Percentiles rank a stretch among this genome's conserved stretches.
These are phyloP conservation scores for Aspergillus cristatus DNA, from an alignment of 495 filamentous ascomycete genomes.

Conservation along the genomic window DNA sequence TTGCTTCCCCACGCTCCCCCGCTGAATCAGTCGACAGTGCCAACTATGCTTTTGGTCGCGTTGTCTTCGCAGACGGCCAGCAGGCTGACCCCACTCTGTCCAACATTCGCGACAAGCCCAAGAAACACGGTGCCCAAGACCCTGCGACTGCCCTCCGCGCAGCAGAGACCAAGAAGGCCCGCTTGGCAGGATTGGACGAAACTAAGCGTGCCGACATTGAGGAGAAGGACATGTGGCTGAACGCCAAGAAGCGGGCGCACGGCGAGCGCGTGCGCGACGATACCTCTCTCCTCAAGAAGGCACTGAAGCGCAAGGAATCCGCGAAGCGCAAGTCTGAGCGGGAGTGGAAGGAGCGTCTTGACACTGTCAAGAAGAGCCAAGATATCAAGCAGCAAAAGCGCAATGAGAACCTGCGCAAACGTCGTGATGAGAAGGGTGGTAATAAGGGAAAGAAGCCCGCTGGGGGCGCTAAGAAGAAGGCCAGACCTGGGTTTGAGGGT, in stretches of 20 bases:
- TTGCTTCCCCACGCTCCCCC: constrained; percentile 44
- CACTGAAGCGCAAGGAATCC: constrained; percentile 84
- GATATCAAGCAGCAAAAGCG: constrained; percentile 77
- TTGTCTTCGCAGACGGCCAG: constrained; percentile 79
- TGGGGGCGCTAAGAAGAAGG: constrained; percentile 51
- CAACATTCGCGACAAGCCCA: constrained; percentile 47
- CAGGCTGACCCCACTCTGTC: constrained; percentile 58
- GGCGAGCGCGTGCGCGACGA: constrained; percentile 89
- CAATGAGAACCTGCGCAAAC: constrained; percentile 77
- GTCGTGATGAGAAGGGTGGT: constrained; percentile 63
- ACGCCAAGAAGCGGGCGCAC: constrained; percentile 78
- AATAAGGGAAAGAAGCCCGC: constrained; percentile 49
- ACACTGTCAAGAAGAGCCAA: constrained; percentile 65
- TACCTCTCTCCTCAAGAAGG: constrained; percentile 84
- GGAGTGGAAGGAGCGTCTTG: constrained; percentile 78
- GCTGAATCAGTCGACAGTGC: constrained; percentile 23
- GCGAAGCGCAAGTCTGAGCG: constrained; percentile 81
- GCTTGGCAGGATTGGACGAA: constrained; percentile 59
- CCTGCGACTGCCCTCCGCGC: constrained; percentile 61
- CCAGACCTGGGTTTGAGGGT: constrained; percentile 84
- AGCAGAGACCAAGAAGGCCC: constrained; percentile 63
- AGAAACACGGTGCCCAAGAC: constrained; percentile 70
- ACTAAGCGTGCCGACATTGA: constrained; percentile 74
- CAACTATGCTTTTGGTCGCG: constrained; percentile 78
- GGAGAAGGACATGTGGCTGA: constrained; percentile 91